These are phyloP conservation scores for Euphorbia corollata DNA, from an alignment of 441 rosid genomes.

Conservation along the genomic window DNA sequence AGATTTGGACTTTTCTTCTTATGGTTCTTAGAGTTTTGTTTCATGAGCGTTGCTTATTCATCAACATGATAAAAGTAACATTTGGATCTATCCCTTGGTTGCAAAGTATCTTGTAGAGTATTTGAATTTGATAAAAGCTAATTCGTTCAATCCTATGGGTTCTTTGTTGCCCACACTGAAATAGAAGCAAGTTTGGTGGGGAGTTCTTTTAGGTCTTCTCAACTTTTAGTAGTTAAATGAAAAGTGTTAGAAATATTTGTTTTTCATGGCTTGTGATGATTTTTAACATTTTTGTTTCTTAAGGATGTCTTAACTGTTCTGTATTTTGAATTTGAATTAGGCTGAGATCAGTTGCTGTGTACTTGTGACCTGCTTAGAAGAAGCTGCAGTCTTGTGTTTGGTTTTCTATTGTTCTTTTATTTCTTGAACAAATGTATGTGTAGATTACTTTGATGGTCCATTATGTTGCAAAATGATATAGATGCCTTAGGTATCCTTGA, in stretches of 20 bases:
- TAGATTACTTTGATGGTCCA: background rate
- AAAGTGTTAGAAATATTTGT: background rate
- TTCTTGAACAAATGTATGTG: constrained; percentile 2
- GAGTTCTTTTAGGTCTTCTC: background rate
- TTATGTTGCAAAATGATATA: background rate
- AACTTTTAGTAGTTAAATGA: background rate
- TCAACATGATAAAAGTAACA: background rate
- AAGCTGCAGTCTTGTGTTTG: background rate
- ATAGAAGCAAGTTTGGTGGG: background rate
- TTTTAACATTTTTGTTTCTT: background rate
- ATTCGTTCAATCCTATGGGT: background rate
- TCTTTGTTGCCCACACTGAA: background rate
- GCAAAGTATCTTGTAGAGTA: background rate
- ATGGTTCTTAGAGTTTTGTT: background rate
- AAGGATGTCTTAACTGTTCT: background rate
- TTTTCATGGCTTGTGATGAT: background rate
- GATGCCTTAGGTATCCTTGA: background rate
- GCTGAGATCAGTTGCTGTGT: background rate
- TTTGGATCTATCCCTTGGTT: background rate
- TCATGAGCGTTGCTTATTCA: background rate
- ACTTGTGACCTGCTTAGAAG: background rate
- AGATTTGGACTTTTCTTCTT: background rate
- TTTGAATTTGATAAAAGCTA: background rate
- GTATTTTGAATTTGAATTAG: background rate
- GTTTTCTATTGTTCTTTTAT: constrained; percentile 4